A percentile compares a stretch with the other conserved stretches of the same genome.
Evolutionary conservation across 805 yeast species (phyloP).

Genomic region (Pichia nanzhaoensis): DNA sequence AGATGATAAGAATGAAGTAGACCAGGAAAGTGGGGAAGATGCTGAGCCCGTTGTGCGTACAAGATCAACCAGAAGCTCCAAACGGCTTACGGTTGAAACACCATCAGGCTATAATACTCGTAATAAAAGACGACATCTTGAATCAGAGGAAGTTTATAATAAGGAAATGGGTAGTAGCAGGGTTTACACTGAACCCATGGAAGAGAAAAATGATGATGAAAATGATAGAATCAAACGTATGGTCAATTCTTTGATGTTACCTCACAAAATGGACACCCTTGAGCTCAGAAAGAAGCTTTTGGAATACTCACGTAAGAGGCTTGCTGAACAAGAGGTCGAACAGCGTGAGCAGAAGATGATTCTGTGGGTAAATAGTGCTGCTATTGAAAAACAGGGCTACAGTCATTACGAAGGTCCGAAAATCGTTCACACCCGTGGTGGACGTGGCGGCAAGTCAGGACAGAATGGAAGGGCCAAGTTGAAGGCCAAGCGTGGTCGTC

Average conservation of each 20-base stretch:
- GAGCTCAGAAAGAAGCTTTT: slow-evolving; percentile 1
- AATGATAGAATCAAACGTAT: slow-evolving; percentile 13
- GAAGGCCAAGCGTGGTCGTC: slow-evolving; percentile 1
- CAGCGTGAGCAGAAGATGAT: slow-evolving; percentile 19
- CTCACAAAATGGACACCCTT: not conserved
- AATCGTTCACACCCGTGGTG: slow-evolving; percentile 14
- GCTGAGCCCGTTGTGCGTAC: slow-evolving; percentile 19
- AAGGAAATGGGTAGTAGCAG: slow-evolving; percentile 18
- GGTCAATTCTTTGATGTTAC: slow-evolving; percentile 16
- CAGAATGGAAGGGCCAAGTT: not conserved
- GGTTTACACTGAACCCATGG: too few relatives aligned
- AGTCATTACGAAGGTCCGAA: slow-evolving; percentile 49
- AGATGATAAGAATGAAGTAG: slow-evolving; percentile 33
- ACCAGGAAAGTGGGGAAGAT: too few relatives aligned
- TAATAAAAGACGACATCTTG: slow-evolving; percentile 14
- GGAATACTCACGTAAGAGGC: slow-evolving; percentile 19
- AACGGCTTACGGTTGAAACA: slow-evolving; percentile 19
- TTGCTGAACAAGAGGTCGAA: slow-evolving; percentile 20
- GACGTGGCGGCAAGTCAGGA: slow-evolving; percentile 5
- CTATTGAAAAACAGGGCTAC: slow-evolving; percentile 44
- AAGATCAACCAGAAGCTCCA: slow-evolving; percentile 8
- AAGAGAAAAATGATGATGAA: slow-evolving; percentile 21
- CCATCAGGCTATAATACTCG: slow-evolving; percentile 6
- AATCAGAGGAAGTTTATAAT: slow-evolving; percentile 7
- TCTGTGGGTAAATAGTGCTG: slow-evolving; percentile 54